Evolutionary conservation across 148 eudicot genomes (phyloP).

Genomic region (Agrostemma githago): DNA sequence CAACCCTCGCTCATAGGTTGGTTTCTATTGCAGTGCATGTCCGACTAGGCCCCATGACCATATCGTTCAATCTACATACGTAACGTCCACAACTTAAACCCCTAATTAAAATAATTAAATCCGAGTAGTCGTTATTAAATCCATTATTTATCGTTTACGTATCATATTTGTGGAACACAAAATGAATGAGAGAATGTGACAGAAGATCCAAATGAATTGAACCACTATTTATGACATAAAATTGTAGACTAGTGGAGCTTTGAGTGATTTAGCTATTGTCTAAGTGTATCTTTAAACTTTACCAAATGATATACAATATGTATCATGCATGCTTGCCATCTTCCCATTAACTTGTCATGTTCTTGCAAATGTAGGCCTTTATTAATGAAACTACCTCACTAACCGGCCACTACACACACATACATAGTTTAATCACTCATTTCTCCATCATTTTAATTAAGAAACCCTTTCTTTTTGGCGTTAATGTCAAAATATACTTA

Average conservation of each 20-base stretch:
- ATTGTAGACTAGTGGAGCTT: background rate
- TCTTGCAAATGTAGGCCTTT: background rate
- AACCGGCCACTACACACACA: background rate
- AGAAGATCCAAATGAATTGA: background rate
- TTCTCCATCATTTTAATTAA: constrained; percentile 13
- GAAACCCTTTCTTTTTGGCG: background rate
- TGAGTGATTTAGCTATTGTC: background rate
- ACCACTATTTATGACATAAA: background rate
- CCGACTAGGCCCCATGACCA: too few relatives aligned
- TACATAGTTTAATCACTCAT: constrained; percentile 5
- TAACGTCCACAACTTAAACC: too few relatives aligned
- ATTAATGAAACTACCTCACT: constrained; percentile 11
- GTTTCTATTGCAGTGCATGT: too few relatives aligned
- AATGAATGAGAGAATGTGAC: too few relatives aligned
- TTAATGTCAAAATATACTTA: constrained; percentile 12
- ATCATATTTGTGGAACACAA: too few relatives aligned
- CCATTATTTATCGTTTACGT: too few relatives aligned
- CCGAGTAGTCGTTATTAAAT: too few relatives aligned
- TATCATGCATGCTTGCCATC: constrained; percentile 6
- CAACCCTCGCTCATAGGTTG: too few relatives aligned
- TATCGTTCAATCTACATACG: too few relatives aligned
- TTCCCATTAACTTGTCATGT: background rate
- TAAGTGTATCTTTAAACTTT: constrained; percentile 6
- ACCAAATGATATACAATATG: background rate
- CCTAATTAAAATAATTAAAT: too few relatives aligned